phyloP scores from a whole-genome alignment of 1,284 basidiomycete genomes.

The Anthracocystis panici-leucophaei region DNA sequence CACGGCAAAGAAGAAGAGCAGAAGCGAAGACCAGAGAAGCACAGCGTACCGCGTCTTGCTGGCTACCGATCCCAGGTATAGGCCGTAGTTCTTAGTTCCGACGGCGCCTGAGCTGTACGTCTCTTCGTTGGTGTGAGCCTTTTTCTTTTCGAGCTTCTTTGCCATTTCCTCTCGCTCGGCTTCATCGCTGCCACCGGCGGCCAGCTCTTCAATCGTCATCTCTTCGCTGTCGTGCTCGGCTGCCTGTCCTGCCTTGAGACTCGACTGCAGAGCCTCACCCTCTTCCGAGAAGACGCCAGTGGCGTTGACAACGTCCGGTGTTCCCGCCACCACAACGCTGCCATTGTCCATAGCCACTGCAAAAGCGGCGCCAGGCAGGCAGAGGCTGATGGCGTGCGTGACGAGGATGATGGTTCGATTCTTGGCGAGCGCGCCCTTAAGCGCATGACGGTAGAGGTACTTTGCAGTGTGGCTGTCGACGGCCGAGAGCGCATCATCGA shows the following conservation, averaged over 20 bases:
- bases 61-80: constrained; percentile 62
- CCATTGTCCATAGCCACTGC: constrained; percentile 81
- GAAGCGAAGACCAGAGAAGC: constrained; percentile 55
- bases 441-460: constrained; percentile 77
- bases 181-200: constrained; percentile 52
- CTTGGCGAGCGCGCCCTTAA: constrained; percentile 77
- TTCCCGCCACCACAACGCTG: constrained; percentile 78
- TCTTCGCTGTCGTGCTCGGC: constrained; percentile 38
- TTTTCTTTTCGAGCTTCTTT: constrained; percentile 58
- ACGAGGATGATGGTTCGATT: constrained; percentile 83
- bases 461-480: constrained; percentile 90
- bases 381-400: constrained; percentile 85
- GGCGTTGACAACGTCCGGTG: constrained; percentile 71
- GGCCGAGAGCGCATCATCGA: constrained; percentile 91
- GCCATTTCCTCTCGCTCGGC: constrained; percentile 57
- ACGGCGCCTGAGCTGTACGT: constrained; percentile 62
- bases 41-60: constrained; percentile 32
- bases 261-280: constrained; percentile 49
- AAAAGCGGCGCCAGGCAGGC: constrained; percentile 78
- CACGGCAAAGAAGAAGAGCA: constrained; percentile 57
- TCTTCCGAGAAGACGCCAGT: constrained; percentile 52
- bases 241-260: constrained; percentile 22
- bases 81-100: constrained; percentile 57
- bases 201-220: constrained; percentile 60
- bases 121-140: constrained; percentile 63